phyloP scores from a whole-genome alignment of 2,329 filamentous ascomycete species.

The Beauveria asiatica region DNA sequence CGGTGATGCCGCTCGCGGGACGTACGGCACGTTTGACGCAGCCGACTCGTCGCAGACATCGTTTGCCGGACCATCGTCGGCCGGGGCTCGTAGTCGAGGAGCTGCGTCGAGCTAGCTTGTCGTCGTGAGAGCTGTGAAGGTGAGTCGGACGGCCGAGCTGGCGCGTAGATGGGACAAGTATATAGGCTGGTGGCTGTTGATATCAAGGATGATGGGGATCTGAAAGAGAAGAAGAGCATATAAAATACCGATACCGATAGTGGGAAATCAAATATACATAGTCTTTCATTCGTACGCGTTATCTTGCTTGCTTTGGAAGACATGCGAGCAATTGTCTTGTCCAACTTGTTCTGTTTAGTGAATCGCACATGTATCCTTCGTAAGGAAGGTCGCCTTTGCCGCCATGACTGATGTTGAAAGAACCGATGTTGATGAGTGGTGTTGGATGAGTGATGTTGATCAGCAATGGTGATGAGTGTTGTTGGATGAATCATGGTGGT shows the following conservation, averaged over 20 bases:
- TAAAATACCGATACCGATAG: not conserved
- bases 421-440: no score
- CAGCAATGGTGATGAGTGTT: no score
- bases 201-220: not conserved
- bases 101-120: not conserved
- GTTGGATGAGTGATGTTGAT: no score
- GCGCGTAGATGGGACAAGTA: no score
- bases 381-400: no score
- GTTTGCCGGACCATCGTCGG: not conserved
- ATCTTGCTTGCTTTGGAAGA: no score
- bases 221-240: not conserved
- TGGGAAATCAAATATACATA: not conserved
- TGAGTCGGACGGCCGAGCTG: not conserved
- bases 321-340: no score
- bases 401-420: no score
- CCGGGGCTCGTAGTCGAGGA: not conserved
- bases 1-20: not conserved
- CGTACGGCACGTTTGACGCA: constrained; percentile 4
- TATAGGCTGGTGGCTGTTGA: not conserved
- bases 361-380: no score
- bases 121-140: no score
- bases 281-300: not conserved
- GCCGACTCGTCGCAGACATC: not conserved
- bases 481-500: no score
- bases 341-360: not conserved